Percentiles rank a stretch among this genome's conserved stretches.
Evolutionary conservation across 2,329 filamentous ascomycete species (phyloP).

Genomic region (Sarocladium brachiariae): DNA sequence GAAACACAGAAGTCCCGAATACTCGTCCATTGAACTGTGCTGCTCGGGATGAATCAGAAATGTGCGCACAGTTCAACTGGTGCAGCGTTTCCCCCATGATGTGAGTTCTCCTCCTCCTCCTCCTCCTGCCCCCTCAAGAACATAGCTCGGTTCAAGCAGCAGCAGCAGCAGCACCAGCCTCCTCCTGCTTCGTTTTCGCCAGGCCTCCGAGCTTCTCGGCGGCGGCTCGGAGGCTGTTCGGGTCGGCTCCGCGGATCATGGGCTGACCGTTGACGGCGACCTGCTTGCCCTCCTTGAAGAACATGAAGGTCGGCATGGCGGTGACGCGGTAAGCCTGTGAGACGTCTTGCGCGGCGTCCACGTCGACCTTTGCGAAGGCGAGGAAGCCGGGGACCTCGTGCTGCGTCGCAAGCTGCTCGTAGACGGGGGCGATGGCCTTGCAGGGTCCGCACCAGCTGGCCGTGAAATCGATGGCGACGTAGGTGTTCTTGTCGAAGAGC

Average conservation of each 20-base stretch:
- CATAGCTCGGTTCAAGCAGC: background rate
- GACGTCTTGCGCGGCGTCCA: slow-evolving; percentile 72
- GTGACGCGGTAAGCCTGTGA: slow-evolving; percentile 70
- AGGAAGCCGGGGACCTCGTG: slow-evolving; percentile 39
- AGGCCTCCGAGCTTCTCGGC: slow-evolving; percentile 30
- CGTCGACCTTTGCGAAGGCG: slow-evolving; percentile 85
- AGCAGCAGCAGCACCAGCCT: slow-evolving; percentile 10
- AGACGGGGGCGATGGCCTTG: slow-evolving; percentile 40
- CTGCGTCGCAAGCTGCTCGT: slow-evolving; percentile 23
- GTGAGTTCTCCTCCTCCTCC: too few species aligned
- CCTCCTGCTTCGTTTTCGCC: slow-evolving; percentile 24
- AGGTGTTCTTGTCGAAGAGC: slow-evolving; percentile 31
- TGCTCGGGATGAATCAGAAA: too few species aligned
- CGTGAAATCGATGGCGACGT: slow-evolving; percentile 42
- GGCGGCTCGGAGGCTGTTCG: slow-evolving; percentile 22
- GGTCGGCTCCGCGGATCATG: slow-evolving; percentile 28
- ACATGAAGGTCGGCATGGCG: slow-evolving; percentile 88
- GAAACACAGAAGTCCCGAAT: too few species aligned
- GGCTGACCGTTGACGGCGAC: slow-evolving; percentile 25
- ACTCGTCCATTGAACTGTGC: too few species aligned
- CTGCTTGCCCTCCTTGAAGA: slow-evolving; percentile 68
- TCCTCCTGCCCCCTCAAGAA: too few species aligned
- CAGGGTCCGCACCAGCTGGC: slow-evolving; percentile 46
- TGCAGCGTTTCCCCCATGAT: too few species aligned
- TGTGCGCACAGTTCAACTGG: too few species aligned